Evolutionary conservation across 2,329 filamentous ascomycete genomes (phyloP).

Genomic region (Volutella citrinella): DNA sequence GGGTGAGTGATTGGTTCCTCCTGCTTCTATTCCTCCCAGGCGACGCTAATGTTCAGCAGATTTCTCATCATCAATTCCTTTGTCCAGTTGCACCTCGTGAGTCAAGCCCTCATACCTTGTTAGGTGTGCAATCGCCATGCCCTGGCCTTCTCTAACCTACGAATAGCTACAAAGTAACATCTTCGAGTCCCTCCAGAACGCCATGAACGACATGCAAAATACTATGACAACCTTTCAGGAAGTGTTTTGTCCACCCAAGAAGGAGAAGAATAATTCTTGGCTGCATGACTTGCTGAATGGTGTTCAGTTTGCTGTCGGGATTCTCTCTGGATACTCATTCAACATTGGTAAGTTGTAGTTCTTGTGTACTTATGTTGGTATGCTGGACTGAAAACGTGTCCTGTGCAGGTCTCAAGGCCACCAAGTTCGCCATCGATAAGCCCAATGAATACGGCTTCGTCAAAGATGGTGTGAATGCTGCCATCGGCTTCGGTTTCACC

Average conservation of each 20-base stretch:
- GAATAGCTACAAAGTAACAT: conserved; percentile 3
- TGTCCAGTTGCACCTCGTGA: too few relatives aligned
- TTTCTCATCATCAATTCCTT: too few relatives aligned
- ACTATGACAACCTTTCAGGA: conserved; percentile 1
- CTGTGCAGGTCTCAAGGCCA: background rate
- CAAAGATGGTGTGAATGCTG: conserved; percentile 1
- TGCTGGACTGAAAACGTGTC: background rate
- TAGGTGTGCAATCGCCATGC: too few relatives aligned
- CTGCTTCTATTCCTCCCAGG: too few relatives aligned
- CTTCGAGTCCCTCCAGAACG: background rate
- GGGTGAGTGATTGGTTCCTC: too few relatives aligned
- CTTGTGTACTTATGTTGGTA: too few relatives aligned
- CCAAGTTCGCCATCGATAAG: background rate
- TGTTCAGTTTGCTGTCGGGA: too few relatives aligned
- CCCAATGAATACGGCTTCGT: background rate
- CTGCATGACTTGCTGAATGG: background rate
- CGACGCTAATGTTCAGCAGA: too few relatives aligned
- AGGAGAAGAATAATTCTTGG: background rate
- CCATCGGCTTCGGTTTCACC: background rate
- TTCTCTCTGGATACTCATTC: too few relatives aligned
- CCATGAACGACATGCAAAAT: conserved; percentile 2
- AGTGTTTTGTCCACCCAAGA: background rate
- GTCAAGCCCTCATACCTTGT: too few relatives aligned
- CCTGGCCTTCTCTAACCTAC: too few relatives aligned
- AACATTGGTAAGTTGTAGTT: too few relatives aligned